Percentiles rank a stretch among this genome's conserved stretches.
phyloP scores from a whole-genome alignment of 441 rosid species.

The Caryocar brasiliense region DNA sequence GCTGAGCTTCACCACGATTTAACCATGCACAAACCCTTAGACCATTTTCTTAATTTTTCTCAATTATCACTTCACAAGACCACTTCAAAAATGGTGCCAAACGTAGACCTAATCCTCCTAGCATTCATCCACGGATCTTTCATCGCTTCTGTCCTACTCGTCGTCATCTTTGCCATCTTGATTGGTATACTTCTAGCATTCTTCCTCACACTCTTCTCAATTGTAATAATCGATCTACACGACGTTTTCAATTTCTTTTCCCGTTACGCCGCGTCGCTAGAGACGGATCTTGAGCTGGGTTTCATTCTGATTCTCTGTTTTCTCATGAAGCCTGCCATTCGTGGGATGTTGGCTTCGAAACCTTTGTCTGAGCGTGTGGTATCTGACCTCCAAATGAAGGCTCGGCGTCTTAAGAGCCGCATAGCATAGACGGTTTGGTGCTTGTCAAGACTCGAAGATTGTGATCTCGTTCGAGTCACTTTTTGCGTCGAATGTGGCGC shows the following conservation, averaged over 20 bases:
- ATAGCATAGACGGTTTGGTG: background rate
- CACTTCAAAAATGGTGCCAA: slow-evolving; percentile 15
- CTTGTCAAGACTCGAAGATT: background rate
- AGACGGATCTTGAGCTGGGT: slow-evolving; percentile 24
- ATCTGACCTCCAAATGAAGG: slow-evolving; percentile 11
- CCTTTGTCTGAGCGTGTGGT: slow-evolving; percentile 3
- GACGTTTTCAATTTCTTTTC: background rate
- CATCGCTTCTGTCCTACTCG: slow-evolving; percentile 11
- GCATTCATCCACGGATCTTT: slow-evolving; percentile 22
- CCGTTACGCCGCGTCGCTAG: background rate
- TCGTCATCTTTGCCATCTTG: slow-evolving; percentile 8
- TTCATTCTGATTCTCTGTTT: slow-evolving; percentile 17
- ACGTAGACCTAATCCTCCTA: slow-evolving; percentile 26
- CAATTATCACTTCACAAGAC: background rate
- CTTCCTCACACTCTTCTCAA: slow-evolving; percentile 14
- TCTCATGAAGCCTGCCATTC: slow-evolving; percentile 1
- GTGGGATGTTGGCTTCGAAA: background rate
- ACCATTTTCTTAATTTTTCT: background rate
- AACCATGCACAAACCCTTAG: background rate
- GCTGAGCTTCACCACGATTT: background rate
- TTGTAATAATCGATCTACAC: slow-evolving; percentile 20
- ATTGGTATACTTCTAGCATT: slow-evolving; percentile 17
- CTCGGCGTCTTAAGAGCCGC: background rate
- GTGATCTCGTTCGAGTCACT: too few species aligned
- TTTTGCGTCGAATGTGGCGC: too few species aligned